Conservation (phyloP, 2,329 filamentous ascomycete genomes). For the Penicillium crustosum region DNA sequence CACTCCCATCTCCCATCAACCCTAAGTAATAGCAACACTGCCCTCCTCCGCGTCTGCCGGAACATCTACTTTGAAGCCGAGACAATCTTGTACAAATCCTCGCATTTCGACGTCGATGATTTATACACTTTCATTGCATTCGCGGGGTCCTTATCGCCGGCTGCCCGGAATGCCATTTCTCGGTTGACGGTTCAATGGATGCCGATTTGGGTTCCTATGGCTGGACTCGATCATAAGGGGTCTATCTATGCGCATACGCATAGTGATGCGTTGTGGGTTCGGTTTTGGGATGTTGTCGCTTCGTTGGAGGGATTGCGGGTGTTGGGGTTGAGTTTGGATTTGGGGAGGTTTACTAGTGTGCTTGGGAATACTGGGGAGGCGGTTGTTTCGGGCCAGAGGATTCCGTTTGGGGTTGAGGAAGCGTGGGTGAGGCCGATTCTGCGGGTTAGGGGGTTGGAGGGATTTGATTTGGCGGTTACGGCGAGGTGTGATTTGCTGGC, state of each 20-base stretch:
- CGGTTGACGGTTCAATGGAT: slow-evolving; percentile 36
- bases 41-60: slow-evolving; percentile 36
- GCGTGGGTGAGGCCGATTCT: slow-evolving; percentile 34
- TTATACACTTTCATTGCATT: slow-evolving; percentile 40
- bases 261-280: slow-evolving; percentile 35
- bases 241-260: slow-evolving; percentile 41
- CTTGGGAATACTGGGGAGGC: slow-evolving; percentile 10
- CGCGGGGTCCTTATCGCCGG: slow-evolving; percentile 22
- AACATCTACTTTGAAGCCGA: slow-evolving; percentile 38
- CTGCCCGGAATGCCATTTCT: slow-evolving; percentile 21
- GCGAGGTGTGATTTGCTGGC: slow-evolving; percentile 33
- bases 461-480: slow-evolving; percentile 38
- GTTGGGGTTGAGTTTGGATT: slow-evolving; percentile 31
- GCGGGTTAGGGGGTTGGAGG: slow-evolving; percentile 27
- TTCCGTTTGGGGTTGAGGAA: slow-evolving; percentile 29
- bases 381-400: slow-evolving; percentile 23
- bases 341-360: slow-evolving; percentile 32
- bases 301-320: slow-evolving; percentile 20
- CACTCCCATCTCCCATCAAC: slow-evolving; percentile 24
- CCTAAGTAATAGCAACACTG: slow-evolving; percentile 26
- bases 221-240: slow-evolving; percentile 29
- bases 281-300: slow-evolving; percentile 32
- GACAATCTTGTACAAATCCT: slow-evolving; percentile 29
- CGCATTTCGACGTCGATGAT: slow-evolving; percentile 39
- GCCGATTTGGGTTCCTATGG: slow-evolving; percentile 37